Evolutionary conservation across 371 early-diverging fungal species (phyloP).

Genomic region (Mortierella sp.): DNA sequence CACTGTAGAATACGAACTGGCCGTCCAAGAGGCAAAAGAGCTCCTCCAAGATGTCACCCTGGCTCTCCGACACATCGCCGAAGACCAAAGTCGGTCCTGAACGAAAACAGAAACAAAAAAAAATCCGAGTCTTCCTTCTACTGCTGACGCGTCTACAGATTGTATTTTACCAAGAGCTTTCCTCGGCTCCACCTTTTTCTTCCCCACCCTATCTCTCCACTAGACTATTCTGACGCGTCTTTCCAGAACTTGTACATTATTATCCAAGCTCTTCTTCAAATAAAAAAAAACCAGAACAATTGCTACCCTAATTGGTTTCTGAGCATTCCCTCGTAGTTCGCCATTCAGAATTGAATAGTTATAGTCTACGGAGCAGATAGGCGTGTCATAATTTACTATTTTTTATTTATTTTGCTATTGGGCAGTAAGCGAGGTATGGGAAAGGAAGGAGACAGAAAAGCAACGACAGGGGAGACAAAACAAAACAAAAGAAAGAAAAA

Average conservation of each 20-base stretch:
- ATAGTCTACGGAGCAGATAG: not conserved
- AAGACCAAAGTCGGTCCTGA: slow-evolving; percentile 44
- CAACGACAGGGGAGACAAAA: too few species aligned
- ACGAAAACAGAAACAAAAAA: too few species aligned
- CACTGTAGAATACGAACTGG: slow-evolving; percentile 64
- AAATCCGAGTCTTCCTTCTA: not conserved
- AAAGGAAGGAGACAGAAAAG: too few species aligned
- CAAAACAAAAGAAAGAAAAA: not conserved
- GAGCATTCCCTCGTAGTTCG: not conserved
- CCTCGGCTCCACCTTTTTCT: not conserved
- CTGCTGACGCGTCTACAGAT: not conserved
- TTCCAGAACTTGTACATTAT: not conserved
- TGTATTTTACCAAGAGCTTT: slow-evolving; percentile 1
- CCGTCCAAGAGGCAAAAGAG: slow-evolving; percentile 61
- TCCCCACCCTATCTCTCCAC: not conserved
- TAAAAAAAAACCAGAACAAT: not conserved
- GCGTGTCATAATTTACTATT: too few species aligned
- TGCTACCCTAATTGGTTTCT: not conserved
- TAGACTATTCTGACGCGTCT: not conserved
- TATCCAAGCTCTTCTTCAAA: not conserved
- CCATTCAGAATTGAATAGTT: not conserved
- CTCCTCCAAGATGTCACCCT: slow-evolving; percentile 50
- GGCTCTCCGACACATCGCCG: slow-evolving; percentile 45
- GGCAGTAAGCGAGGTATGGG: too few species aligned
- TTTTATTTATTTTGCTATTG: too few species aligned